Percentiles rank a stretch among this genome's conserved stretches.
These are phyloP conservation scores for Rhodomyrtus tomentosa DNA, from an alignment of 345 rosid genomes.

Conservation along the genomic window DNA sequence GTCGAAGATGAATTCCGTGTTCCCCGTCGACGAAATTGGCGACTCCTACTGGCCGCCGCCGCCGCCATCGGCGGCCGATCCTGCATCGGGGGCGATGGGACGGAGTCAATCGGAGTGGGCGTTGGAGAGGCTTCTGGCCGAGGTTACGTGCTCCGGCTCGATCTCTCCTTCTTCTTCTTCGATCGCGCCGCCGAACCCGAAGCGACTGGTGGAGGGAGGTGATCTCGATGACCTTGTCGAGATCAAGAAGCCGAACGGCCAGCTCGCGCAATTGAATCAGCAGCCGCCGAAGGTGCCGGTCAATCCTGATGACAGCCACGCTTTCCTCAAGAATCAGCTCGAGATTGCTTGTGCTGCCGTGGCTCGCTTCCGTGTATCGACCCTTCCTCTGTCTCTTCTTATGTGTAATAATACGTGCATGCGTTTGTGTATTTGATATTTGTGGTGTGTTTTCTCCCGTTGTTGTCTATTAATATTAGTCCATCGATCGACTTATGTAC, in stretches of 20 bases:
- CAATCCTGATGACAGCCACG: slow-evolving; percentile 38
- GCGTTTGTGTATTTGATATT: not conserved
- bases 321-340: slow-evolving; percentile 52
- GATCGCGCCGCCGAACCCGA: slow-evolving; percentile 9
- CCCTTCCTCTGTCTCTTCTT: not conserved
- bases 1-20: slow-evolving; percentile 28
- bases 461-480: not conserved
- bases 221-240: slow-evolving; percentile 22
- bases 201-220: slow-evolving; percentile 1
- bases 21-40: slow-evolving; percentile 60
- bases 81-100: slow-evolving; percentile 28
- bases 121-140: slow-evolving; percentile 42
- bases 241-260: slow-evolving; percentile 19
- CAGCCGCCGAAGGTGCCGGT: slow-evolving; percentile 15
- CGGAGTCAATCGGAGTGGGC: slow-evolving; percentile 75
- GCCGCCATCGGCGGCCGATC: slow-evolving; percentile 2
- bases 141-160: slow-evolving; percentile 1
- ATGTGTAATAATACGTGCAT: not conserved
- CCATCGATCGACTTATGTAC: not conserved
- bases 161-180: slow-evolving; percentile 7
- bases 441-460: not conserved
- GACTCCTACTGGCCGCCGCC: slow-evolving; percentile 43
- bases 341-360: slow-evolving; percentile 72
- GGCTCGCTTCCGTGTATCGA: slow-evolving; percentile 31
- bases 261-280: slow-evolving; percentile 26